These are phyloP conservation scores for Hyaloscypha hepaticicola DNA, from an alignment of 495 filamentous ascomycete genomes.

Conservation along the genomic window DNA sequence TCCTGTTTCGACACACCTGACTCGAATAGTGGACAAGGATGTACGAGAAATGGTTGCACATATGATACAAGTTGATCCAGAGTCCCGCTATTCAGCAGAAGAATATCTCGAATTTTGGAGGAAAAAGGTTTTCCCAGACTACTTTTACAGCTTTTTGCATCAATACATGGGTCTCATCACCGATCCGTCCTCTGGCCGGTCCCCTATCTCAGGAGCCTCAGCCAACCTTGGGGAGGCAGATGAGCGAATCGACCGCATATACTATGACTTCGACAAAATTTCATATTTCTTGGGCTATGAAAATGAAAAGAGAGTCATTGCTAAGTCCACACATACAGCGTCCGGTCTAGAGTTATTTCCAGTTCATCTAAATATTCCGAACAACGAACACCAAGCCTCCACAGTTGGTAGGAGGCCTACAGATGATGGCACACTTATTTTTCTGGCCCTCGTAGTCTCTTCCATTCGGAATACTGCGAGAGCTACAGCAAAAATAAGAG, in stretches of 20 bases:
- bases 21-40: conserved; percentile 83
- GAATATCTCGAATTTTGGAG: conserved; percentile 94
- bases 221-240: conserved; percentile 79
- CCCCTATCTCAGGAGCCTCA: conserved; percentile 57
- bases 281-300: conserved; percentile 84
- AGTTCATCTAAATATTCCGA: conserved; percentile 85
- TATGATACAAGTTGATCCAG: conserved; percentile 93
- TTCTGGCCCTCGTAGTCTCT: conserved; percentile 82
- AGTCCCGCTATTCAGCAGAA: conserved; percentile 88
- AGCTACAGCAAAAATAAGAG: conserved; percentile 80
- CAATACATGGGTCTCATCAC: conserved; percentile 97
- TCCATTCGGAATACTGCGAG: conserved; percentile 87
- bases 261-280: conserved; percentile 96
- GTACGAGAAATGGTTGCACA: conserved; percentile 84
- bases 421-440: conserved; percentile 92
- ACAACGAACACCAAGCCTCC: conserved; percentile 64
- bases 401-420: conserved; percentile 39
- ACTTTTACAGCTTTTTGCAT: conserved; percentile 96
- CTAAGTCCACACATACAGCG: conserved; percentile 26
- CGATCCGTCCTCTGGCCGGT: conserved; percentile 79
- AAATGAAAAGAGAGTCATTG: conserved; percentile 38
- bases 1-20: conserved; percentile 72
- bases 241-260: conserved; percentile 89
- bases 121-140: conserved; percentile 86
- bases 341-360: conserved; percentile 58